A percentile compares a stretch with the other conserved stretches of the same genome.
These are phyloP conservation scores for Mortierella sp. DNA, from an alignment of 371 early-diverging fungal genomes.

Conservation along the genomic window DNA sequence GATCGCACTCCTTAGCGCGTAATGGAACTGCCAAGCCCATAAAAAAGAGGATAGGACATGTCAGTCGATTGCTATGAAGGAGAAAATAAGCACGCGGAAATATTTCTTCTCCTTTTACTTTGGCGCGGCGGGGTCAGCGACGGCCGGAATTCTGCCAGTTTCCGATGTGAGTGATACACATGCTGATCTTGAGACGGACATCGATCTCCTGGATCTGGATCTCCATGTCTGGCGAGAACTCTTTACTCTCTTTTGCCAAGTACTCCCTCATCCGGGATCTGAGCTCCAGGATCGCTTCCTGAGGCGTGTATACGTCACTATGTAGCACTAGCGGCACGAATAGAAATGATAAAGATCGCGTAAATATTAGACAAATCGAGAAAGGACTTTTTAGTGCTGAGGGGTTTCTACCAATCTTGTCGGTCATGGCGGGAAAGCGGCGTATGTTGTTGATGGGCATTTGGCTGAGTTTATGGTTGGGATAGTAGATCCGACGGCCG, in stretches of 20 bases:
- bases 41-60: no score
- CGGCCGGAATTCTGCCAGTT: constrained; percentile 84
- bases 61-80: neutral
- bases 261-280: constrained; percentile 69
- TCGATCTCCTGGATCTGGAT: constrained; percentile 73
- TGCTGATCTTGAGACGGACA: constrained; percentile 63
- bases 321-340: no score
- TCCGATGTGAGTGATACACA: constrained; percentile 77
- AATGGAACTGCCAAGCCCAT: neutral
- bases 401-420: no score
- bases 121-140: no score
- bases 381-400: no score
- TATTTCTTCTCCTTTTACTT: no score
- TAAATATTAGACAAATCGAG: no score
- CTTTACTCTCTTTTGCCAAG: constrained; percentile 73
- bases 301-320: constrained; percentile 75
- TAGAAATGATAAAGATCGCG: no score
- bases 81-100: no score
- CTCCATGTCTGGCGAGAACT: constrained; percentile 72
- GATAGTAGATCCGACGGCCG: constrained; percentile 80
- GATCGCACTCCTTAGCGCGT: neutral
- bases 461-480: constrained; percentile 75
- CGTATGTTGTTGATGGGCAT: constrained; percentile 84
- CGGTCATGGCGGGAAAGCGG: constrained; percentile 76
- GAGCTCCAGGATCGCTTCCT: constrained; percentile 67